Conservation (phyloP, 2,329 filamentous ascomycete genomes). For the Alternaria ventricosa region DNA sequence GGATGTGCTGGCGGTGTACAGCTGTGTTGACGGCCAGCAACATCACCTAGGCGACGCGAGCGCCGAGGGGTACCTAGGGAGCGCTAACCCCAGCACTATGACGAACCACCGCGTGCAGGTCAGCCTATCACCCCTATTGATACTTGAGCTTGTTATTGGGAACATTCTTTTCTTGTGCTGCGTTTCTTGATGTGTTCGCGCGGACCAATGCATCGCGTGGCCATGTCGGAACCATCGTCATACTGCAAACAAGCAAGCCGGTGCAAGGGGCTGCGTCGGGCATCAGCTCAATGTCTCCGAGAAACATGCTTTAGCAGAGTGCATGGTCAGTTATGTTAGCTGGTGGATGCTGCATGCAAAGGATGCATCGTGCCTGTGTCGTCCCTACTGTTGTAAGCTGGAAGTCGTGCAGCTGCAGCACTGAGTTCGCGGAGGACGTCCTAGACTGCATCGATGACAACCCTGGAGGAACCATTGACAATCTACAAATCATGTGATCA, state of each 20-base stretch:
- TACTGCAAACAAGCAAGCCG: constrained; percentile 3
- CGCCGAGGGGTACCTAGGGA: constrained; percentile 14
- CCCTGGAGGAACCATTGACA: background rate
- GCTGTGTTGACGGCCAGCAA: constrained; percentile 27
- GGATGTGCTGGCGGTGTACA: constrained; percentile 23
- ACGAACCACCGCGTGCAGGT: background rate
- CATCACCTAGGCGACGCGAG: constrained; percentile 33
- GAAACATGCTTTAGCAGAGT: background rate
- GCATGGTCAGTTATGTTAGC: background rate
- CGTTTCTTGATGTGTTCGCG: background rate
- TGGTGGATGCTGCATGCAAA: background rate
- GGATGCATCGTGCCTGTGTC: background rate
- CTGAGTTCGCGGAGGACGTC: background rate
- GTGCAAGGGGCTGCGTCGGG: background rate
- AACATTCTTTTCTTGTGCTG: background rate
- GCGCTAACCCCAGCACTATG: constrained; percentile 19
- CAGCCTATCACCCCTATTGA: constrained; percentile 1
- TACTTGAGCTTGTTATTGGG: background rate
- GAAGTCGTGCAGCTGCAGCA: background rate
- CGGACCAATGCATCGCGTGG: background rate
- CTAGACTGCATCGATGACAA: background rate
- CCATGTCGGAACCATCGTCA: background rate
- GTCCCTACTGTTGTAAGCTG: background rate
- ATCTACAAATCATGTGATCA: background rate
- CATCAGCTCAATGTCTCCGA: background rate